phyloP scores from a whole-genome alignment of 345 rosid genomes.

The Garcia nutans region DNA sequence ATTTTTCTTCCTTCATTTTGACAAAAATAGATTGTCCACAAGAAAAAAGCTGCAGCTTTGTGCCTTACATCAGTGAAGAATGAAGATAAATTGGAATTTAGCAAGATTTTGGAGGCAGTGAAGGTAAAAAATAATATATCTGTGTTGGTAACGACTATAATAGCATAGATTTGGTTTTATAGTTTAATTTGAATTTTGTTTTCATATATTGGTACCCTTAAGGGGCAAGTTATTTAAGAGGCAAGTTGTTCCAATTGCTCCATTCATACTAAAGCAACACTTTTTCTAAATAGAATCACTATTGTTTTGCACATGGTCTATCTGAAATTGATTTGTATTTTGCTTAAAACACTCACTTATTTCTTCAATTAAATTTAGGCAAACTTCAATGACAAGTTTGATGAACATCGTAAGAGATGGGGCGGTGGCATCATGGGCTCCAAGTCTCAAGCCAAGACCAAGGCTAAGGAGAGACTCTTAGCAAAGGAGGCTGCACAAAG shows the following conservation, averaged over 20 bases:
- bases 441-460: constrained; percentile 73
- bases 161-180: too few species aligned
- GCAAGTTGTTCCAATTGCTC: too few species aligned
- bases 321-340: too few species aligned
- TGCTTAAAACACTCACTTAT: background rate
- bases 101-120: constrained; percentile 67
- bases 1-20: background rate
- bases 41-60: constrained; percentile 68
- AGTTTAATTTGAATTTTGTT: too few species aligned
- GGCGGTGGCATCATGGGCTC: constrained; percentile 85
- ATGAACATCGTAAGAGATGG: constrained; percentile 68
- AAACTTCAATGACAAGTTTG: constrained; percentile 67
- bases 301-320: too few species aligned
- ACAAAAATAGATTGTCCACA: constrained; percentile 54
- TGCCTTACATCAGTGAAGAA: constrained; percentile 73
- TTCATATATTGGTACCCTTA: too few species aligned
- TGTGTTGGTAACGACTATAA: too few species aligned
- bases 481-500: constrained; percentile 78
- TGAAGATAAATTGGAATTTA: constrained; percentile 71
- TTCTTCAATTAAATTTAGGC: constrained; percentile 35
- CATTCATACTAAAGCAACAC: too few species aligned
- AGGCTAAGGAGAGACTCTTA: constrained; percentile 58
- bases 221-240: too few species aligned
- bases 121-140: constrained; percentile 38
- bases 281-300: too few species aligned